Conservation (phyloP, 495 filamentous ascomycete species). For the Antarctomyces pellizariae region DNA sequence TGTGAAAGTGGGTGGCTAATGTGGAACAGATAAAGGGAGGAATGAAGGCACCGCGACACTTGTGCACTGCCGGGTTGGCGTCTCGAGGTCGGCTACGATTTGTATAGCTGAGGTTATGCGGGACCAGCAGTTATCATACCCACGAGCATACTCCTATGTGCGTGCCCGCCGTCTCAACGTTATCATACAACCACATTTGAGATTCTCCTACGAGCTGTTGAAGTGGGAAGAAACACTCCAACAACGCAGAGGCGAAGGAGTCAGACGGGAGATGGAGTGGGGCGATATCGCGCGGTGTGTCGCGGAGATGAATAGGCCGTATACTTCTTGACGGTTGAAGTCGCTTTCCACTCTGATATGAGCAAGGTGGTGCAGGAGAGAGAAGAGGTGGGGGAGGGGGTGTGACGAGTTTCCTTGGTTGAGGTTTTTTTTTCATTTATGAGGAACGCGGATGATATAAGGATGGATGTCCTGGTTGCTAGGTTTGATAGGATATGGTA, state of each 20-base stretch:
- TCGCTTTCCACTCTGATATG: no score
- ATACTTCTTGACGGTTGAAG: no score
- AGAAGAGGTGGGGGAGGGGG: no score
- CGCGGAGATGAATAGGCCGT: constrained; percentile 90
- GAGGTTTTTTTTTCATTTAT: no score
- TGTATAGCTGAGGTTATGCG: constrained; percentile 98
- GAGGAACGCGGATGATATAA: no score
- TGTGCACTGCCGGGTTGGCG: constrained; percentile 90
- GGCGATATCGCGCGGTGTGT: constrained; percentile 69
- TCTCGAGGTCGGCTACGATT: constrained; percentile 85
- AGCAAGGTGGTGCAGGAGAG: no score
- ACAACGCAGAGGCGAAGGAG: constrained; percentile 18
- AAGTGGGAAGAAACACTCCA: constrained; percentile 74
- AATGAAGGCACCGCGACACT: constrained; percentile 58
- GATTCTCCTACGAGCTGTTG: constrained; percentile 47
- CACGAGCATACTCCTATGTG: constrained; percentile 89
- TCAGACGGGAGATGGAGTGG: constrained; percentile 75
- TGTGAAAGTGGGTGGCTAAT: background rate
- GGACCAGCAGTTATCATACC: constrained; percentile 53
- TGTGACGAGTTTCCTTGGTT: no score
- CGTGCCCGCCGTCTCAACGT: constrained; percentile 63
- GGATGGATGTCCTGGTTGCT: no score
- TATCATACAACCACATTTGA: constrained; percentile 36
- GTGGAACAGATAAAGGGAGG: constrained; percentile 50
- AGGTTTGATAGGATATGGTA: no score